Base-by-base conservation (phyloP, 2,329 filamentous ascomycete genomes). In the Didymella exigua region DNA sequence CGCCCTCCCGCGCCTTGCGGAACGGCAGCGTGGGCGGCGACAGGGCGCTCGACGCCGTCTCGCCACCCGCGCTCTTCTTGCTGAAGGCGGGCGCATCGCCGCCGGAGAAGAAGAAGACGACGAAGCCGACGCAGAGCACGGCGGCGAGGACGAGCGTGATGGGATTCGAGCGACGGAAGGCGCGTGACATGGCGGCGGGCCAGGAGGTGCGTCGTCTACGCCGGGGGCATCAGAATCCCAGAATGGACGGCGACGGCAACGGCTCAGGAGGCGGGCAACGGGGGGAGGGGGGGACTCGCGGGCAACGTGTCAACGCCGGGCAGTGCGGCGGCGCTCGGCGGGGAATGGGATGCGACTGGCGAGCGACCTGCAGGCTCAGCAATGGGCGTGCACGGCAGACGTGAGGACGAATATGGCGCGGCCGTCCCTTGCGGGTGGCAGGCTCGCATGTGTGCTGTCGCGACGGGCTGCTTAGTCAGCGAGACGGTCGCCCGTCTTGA, bases 91-190 rank as follows among this genome's bases (percentile, higher is more conserved):
- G 78, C 41, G 78, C 70, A 54, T 74, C 76, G 86, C 79, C 84
- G 77, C 75, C 91, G 75, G 77, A 89, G 85, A 78, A 89, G 85
- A 76, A 78, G 72, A 82, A 80, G 61, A 81, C 74, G 73, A 81
- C 78, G 73, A 81, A 81, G 66, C 79, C 79, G 71, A 95, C 82
- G 74, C 87, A 87, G 55, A 95, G 83, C 54, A 90, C 77, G 63
- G 79, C 82, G 67, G 90, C 90, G 63, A 96, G 81, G 64, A 88
- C 75, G 61, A 93, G 79, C 49, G 89, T 93, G 70, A 89, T 82
- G 60, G 90, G 88, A 77, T 86, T 95, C 73, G 88, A 86, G 79
- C 89, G 89, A 79, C 90, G 90, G 72, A 93, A 84, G 60, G 82
- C 81, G 78, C 90, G 89, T 71, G 82, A 82, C 84, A 86, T 85